These are phyloP conservation scores for Biscogniauxia mediterranea DNA, from an alignment of 2,329 filamentous ascomycete species.

Conservation along the genomic window DNA sequence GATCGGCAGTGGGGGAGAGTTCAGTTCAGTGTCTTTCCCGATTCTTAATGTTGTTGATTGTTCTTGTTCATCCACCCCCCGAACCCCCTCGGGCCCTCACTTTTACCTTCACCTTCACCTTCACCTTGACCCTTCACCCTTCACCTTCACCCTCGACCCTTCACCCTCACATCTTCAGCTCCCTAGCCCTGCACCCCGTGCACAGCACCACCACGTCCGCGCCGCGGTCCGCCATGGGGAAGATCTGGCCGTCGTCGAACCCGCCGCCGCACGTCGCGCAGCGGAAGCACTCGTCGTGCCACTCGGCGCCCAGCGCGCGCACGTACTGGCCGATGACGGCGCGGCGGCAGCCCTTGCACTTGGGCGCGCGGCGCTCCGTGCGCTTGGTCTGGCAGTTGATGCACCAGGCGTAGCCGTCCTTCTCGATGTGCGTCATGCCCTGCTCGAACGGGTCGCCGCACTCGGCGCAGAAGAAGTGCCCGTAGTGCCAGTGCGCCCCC, in stretches of 20 bases:
- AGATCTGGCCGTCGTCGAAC: conserved; percentile 65
- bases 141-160: too few species aligned
- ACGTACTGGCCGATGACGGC: conserved; percentile 90
- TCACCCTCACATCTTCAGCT: conserved; percentile 51
- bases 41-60: too few species aligned
- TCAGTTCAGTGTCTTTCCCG: too few species aligned
- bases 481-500: conserved; percentile 93
- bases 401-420: conserved; percentile 98
- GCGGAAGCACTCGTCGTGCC: conserved; percentile 90
- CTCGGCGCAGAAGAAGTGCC: conserved; percentile 98
- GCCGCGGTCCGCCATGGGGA: conserved; percentile 51
- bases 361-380: conserved; percentile 82
- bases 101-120: too few species aligned
- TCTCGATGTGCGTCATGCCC: conserved; percentile 75
- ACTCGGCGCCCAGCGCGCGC: conserved; percentile 83
- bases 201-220: conserved; percentile 57
- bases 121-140: too few species aligned
- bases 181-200: conserved; percentile 57
- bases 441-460: conserved; percentile 91
- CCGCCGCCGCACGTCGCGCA: conserved; percentile 63
- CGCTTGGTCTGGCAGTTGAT: conserved; percentile 88
- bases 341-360: conserved; percentile 80
- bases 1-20: too few species aligned
- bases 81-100: too few species aligned
- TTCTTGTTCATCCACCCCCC: too few species aligned